A percentile compares a stretch with the other conserved stretches of the same genome.
phyloP scores from a whole-genome alignment of 768 basidiomycete genomes.

The Lenzites betulinus region DNA sequence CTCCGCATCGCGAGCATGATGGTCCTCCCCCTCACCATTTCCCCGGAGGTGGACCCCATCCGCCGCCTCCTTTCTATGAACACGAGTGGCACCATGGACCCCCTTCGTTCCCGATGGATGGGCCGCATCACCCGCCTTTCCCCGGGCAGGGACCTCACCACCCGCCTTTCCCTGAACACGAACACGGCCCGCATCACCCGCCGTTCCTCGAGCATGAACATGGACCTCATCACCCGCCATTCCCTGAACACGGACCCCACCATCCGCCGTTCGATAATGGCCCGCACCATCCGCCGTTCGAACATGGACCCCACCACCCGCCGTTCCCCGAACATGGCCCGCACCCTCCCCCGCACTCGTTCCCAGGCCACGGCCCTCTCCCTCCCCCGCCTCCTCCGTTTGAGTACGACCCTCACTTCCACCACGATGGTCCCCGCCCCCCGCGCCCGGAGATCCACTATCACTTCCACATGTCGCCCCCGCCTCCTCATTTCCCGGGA shows the following conservation, averaged over 20 bases:
- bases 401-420: background rate
- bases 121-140: no score
- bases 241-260: no score
- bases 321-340: no score
- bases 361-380: background rate
- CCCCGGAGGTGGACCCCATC: no score
- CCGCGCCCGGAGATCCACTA: background rate
- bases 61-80: background rate
- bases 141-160: no score
- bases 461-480: background rate
- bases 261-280: no score
- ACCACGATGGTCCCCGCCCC: background rate
- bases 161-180: no score
- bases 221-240: no score
- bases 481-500: background rate
- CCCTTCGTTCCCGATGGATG: background rate
- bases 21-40: background rate
- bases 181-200: no score
- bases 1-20: background rate
- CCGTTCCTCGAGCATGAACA: no score
- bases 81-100: background rate
- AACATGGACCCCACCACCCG: no score
- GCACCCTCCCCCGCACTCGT: background rate
- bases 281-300: no score
- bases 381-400: conserved; percentile 1